Evolutionary conservation across 139 green algal species (phyloP), one percentile per base, ranked within the genome.

Genomic region (Mesotaenium endlicherianum): DNA sequence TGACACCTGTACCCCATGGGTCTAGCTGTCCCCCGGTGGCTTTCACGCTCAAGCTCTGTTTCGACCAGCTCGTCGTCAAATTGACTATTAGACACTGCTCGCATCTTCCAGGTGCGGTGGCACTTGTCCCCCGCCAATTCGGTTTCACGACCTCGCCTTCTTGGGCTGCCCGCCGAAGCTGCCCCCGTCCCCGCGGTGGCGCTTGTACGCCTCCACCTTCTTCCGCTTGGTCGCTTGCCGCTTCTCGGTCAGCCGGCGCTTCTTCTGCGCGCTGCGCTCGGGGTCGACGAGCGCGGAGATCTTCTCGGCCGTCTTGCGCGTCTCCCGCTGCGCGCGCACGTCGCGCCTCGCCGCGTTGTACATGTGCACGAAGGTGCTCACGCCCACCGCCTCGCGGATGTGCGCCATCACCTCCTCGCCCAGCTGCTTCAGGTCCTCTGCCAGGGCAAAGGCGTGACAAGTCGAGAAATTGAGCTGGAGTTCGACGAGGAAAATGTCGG

Each of bases 261-360:
- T 91, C 16, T 75, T 60, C 68, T 81, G 64, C 17, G 93, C 93
- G 0, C 90, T 92, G 50, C 90, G 91, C 88, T 94, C 92, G 0
- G 94, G 94, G 60, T 97, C 93, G 42, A 96, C 53, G 85, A 95
- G 68, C 0, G 86, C 91, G 58, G 89, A 79, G 64, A 93, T 45
- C 49, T 89, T 91, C 14, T 41, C 70, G 47, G 55, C 71, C 31
- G 57, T 67, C 69, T 91, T 91, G 45, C 94, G 89, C 64, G 89
- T 89, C 30, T 49, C 78, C 2, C 92, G 85, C 30, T 70, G 38
- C 3, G 43, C 50, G 17, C 53, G 64, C 60, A 97, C 91, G 0
- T 42, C 50, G 41, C 90, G 81, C 0, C 93, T 81, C 0, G 92
- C 93, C 5, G 58, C 59, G 34, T 89, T 93, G 88, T 95, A 96